These are phyloP conservation scores for Nymphaea colorata DNA, from an alignment of 164 flowering plant species.

Conservation along the genomic window DNA sequence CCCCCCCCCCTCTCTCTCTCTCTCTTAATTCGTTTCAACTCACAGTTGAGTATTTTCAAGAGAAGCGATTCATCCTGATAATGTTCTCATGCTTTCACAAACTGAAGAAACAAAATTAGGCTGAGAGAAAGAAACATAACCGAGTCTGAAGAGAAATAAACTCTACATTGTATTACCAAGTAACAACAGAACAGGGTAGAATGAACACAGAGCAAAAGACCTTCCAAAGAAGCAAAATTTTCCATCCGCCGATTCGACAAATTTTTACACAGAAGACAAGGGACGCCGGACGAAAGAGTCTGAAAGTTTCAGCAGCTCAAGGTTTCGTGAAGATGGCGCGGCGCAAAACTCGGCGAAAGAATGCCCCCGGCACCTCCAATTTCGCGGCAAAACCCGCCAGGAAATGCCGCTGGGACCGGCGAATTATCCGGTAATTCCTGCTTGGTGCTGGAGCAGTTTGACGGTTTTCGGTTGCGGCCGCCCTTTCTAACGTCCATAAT, in stretches of 20 bases:
- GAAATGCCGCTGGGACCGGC: constrained; percentile 32
- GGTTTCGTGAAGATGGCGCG: constrained; percentile 66
- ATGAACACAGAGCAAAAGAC: neutral
- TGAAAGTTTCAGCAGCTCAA: constrained; percentile 51
- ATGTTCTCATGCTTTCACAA: too few species aligned
- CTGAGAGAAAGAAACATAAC: neutral
- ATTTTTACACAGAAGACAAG: too few species aligned
- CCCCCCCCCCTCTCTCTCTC: too few species aligned
- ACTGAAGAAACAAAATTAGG: too few species aligned
- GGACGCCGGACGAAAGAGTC: neutral
- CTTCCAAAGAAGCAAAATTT: neutral
- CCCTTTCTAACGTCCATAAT: neutral
- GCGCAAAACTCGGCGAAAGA: constrained; percentile 62
- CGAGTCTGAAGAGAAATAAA: neutral
- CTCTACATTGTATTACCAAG: neutral
- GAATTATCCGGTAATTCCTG: constrained; percentile 3
- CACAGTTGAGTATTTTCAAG: too few species aligned
- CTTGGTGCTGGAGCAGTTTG: constrained; percentile 2
- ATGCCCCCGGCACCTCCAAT: constrained; percentile 61
- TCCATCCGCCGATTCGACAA: neutral
- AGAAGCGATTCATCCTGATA: too few species aligned
- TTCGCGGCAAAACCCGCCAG: constrained; percentile 88
- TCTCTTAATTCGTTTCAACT: too few species aligned
- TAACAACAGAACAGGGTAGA: neutral
- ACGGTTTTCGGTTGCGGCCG: neutral